Conservation (phyloP, 306 rosid species). For the Fagus crenata region DNA sequence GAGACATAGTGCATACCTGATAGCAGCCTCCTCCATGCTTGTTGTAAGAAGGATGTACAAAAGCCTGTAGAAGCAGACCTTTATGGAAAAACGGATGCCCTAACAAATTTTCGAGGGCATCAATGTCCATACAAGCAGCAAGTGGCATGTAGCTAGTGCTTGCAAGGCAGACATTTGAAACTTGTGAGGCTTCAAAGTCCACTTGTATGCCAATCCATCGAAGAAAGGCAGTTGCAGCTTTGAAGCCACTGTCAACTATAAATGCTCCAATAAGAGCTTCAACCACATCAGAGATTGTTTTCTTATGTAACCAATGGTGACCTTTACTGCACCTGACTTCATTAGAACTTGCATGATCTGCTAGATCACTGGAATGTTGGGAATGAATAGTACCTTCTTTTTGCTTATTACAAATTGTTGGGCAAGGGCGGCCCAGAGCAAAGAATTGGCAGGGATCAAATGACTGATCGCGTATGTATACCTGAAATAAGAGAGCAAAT, state of each 20-base stretch:
- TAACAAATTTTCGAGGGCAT: conserved; percentile 58
- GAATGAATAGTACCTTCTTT: conserved; percentile 52
- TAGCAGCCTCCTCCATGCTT: conserved; percentile 92
- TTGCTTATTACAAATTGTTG: conserved; percentile 55
- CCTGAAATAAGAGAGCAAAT: conserved; percentile 44
- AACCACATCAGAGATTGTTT: conserved; percentile 83
- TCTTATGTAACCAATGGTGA: conserved; percentile 85
- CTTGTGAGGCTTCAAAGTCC: conserved; percentile 66
- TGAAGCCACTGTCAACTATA: conserved; percentile 92
- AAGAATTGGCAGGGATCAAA: conserved; percentile 75
- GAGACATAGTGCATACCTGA: conserved; percentile 51
- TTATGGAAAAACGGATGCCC: conserved; percentile 64
- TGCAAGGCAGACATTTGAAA: conserved; percentile 48
- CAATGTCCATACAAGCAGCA: conserved; percentile 48
- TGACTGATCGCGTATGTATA: conserved; percentile 73
- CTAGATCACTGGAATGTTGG: conserved; percentile 29
- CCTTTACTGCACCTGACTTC: conserved; percentile 65
- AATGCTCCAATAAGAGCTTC: conserved; percentile 97
- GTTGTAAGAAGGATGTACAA: conserved; percentile 87
- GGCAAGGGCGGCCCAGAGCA: conserved; percentile 80
- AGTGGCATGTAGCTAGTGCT: conserved; percentile 65
- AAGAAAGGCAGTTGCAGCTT: conserved; percentile 79
- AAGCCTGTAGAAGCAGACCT: conserved; percentile 87
- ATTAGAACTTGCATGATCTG: conserved; percentile 28
- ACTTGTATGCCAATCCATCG: conserved; percentile 81